These are phyloP conservation scores for Kluyveromyces nonfermentans DNA, from an alignment of 805 yeast species.

Conservation along the genomic window DNA sequence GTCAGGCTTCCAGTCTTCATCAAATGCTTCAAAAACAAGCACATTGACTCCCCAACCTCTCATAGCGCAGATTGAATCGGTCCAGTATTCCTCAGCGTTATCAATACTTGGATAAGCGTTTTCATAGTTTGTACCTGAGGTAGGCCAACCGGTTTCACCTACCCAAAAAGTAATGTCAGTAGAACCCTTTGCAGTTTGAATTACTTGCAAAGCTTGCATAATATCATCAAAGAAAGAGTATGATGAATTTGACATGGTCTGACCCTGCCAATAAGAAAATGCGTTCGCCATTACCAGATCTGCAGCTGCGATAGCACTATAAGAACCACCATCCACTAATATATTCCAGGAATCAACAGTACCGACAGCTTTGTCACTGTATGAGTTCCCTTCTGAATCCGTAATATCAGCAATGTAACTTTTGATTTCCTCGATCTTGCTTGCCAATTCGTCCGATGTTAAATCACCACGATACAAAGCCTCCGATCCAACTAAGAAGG, in stretches of 20 bases:
- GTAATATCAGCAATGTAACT: slow-evolving; percentile 46
- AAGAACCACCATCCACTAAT: slow-evolving; percentile 66
- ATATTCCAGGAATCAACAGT: slow-evolving; percentile 95
- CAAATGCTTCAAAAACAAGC: slow-evolving; percentile 88
- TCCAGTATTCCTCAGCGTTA: slow-evolving; percentile 78
- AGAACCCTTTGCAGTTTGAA: slow-evolving; percentile 79
- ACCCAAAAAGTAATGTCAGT: slow-evolving; percentile 87
- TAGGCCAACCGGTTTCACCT: slow-evolving; percentile 98
- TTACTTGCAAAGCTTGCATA: slow-evolving; percentile 89
- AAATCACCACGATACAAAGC: slow-evolving; percentile 86
- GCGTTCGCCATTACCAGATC: slow-evolving; percentile 91
- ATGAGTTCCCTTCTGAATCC: slow-evolving; percentile 77
- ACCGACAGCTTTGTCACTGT: slow-evolving; percentile 68
- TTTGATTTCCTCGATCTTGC: slow-evolving; percentile 54
- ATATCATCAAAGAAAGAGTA: slow-evolving; percentile 93
- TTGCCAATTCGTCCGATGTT: slow-evolving; percentile 66
- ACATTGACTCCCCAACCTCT: slow-evolving; percentile 96
- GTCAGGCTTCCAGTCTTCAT: slow-evolving; percentile 93
- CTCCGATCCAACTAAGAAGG: slow-evolving; percentile 89
- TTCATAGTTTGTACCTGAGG: slow-evolving; percentile 69
- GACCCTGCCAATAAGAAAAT: slow-evolving; percentile 99
- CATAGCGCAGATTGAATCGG: slow-evolving; percentile 82
- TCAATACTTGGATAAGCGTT: slow-evolving; percentile 54
- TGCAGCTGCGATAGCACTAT: slow-evolving; percentile 65
- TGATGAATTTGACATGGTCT: slow-evolving; percentile 69